phyloP scores from a whole-genome alignment of 495 filamentous ascomycete species.

The Durotheca rogersii region DNA sequence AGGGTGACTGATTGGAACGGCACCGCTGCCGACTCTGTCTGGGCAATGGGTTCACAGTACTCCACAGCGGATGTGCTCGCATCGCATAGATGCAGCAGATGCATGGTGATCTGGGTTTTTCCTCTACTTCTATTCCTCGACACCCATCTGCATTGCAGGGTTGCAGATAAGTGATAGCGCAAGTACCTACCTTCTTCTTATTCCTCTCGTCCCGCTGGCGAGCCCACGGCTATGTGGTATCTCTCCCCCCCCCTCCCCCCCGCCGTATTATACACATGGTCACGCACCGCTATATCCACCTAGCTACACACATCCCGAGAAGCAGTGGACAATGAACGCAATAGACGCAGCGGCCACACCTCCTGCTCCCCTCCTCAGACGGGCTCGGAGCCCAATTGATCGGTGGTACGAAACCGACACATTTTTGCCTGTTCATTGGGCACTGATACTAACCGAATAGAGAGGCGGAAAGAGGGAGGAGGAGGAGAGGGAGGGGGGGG shows the following conservation, averaged over 20 bases:
- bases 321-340: background rate
- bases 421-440: constrained; percentile 32
- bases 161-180: constrained; percentile 18
- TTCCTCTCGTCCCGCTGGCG: no score
- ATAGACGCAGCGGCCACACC: constrained; percentile 18
- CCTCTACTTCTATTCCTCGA: no score
- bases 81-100: constrained; percentile 34
- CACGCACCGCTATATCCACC: constrained; percentile 5
- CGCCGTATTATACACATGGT: constrained; percentile 1
- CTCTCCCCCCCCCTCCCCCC: no score
- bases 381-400: constrained; percentile 28
- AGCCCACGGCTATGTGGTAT: no score
- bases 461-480: constrained; percentile 2
- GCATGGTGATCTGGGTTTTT: constrained; percentile 31
- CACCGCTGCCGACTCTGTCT: constrained; percentile 32
- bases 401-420: constrained; percentile 19
- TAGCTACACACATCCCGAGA: constrained; percentile 10
- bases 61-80: constrained; percentile 36
- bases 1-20: constrained; percentile 33
- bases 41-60: constrained; percentile 28
- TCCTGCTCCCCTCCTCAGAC: background rate
- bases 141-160: constrained; percentile 29
- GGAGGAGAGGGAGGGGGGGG: background rate
- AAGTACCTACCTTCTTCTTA: constrained; percentile 12
- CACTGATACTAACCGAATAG: constrained; percentile 30